Base-by-base conservation (phyloP, 768 basidiomycete genomes). In the Lentinula detonsa region DNA sequence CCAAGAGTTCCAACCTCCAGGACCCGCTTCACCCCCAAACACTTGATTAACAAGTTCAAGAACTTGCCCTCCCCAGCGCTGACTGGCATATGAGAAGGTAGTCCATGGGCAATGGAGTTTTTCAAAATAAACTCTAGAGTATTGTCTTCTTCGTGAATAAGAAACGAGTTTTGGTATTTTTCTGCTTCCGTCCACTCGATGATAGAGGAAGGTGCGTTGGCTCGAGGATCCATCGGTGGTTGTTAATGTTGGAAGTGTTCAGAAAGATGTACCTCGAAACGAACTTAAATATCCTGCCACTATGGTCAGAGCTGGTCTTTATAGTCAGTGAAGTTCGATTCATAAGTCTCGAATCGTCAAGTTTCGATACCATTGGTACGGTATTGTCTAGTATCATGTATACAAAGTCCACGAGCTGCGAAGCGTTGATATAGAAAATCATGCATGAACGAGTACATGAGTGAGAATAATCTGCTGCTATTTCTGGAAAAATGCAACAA, bases 1-100 rank as follows among this genome's bases (percentile, higher is more conserved):
- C 84, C 85, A 13, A 88, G 75, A 6, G 86, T 87, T 0, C 86
- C 87, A 52, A 90, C 80, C 66, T 88, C 86, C 48, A 90, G 69
- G 16, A 87, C 75, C 60, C 78, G 72, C 73, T 82, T 84, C 43
- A 85, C 86, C 13, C 76, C 70, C 37, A 84, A 76, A 3, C 82
- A 78, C 46, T 72, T 71, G 5, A 77, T 82, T 39, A 85, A 62
- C 5, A 88, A 74, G 61, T 80, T 75, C 61, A 88, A 65, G 62
- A 85, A 76, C 67, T 85, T 85, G 6, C 84, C 85, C 69, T 85
- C 82, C 0, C 81, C 76, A 9, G 76, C 68, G 55, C 76, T 78
- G 42, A 85, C 82, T 1, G 81, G 78, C 45, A 84, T 84, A 57
- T 76, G 59, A 15, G 65, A 73, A n/a, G 81, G 82, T 9, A 85